Base-by-base conservation (phyloP, 2,329 filamentous ascomycete species). In the Pseudopyrenochaeta lycopersici region DNA sequence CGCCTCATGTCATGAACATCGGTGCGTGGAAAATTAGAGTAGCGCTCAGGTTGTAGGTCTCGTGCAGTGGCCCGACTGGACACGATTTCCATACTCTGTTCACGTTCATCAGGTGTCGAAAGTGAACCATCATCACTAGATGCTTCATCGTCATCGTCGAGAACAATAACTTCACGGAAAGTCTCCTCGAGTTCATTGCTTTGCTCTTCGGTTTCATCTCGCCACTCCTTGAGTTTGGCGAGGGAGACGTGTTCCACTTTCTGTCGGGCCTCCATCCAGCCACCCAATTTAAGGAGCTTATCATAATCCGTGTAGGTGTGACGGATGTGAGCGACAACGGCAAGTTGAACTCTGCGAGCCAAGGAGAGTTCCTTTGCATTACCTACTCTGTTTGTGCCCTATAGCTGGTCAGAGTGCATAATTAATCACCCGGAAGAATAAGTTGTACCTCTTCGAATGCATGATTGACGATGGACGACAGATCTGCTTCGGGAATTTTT, bases 221-320 rank as follows among this genome's bases (percentile, higher is more conserved):
- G 80, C 86, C 86, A 89, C 68, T 85, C 81, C 46, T 85, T 81
- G 39, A 89, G 74, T 65, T 83, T 85, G 18, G 80, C 77, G 18
- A 88, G 73, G 41, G 81, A 84, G 4, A 77, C 74, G 46, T 82
- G 80, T 69, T 88, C 84, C 20, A 88, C 83, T 31, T 76, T 68
- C 32, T 76, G 73, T 52, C 86, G 79, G 23, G 85, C 85, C 52
- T 84, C 80, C 53, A 80, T 77, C 74, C 84, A 87, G 17, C 76
- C 77, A 4, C 78, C 80, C 5, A 75, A 76, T 54, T 79, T 82
- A 11, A 88, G 74, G 36, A 87, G 76, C 39, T 78, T 78, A 68
- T 88, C 86, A 68, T 88, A 88, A 54, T 86, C 78, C 57, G 86
- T 88, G 64, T 88, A 86, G 12, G 77, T 71, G 65, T 88, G 86